phyloP scores from a whole-genome alignment of 371 early-diverging fungal species.

The Mucor saturninus region DNA sequence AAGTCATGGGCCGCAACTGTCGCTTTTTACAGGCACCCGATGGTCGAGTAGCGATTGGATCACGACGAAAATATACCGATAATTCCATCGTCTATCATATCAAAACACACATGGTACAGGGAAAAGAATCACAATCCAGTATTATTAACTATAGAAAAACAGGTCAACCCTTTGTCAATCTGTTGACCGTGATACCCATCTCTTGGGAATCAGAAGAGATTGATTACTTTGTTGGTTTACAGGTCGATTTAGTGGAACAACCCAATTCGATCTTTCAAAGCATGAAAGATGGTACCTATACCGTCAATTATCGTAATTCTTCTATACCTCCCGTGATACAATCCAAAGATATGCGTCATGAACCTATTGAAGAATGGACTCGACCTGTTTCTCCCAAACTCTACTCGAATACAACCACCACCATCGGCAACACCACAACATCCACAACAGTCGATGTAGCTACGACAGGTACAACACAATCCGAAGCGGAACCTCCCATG shows the following conservation, averaged over 20 bases:
- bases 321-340: conserved; percentile 36
- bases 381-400: conserved; percentile 23
- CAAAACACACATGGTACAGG: conserved; percentile 47
- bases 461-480: background rate
- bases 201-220: conserved; percentile 47
- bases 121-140: conserved; percentile 65
- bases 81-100: conserved; percentile 58
- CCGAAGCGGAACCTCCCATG: conserved; percentile 19
- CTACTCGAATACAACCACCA: background rate
- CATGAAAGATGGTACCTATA: conserved; percentile 54
- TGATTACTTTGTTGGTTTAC: conserved; percentile 69
- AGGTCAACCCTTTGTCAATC: conserved; percentile 74
- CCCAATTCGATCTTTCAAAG: conserved; percentile 63
- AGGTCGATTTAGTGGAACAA: conserved; percentile 67
- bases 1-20: conserved; percentile 69
- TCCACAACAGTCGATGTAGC: background rate
- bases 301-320: conserved; percentile 54
- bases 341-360: conserved; percentile 19
- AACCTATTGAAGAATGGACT: conserved; percentile 28
- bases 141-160: conserved; percentile 69
- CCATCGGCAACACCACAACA: background rate
- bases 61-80: conserved; percentile 58
- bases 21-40: conserved; percentile 66
- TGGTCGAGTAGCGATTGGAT: conserved; percentile 50
- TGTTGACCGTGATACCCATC: conserved; percentile 69